Base-by-base conservation (phyloP, 164 flowering plant genomes). In the Platanus orientalis region DNA sequence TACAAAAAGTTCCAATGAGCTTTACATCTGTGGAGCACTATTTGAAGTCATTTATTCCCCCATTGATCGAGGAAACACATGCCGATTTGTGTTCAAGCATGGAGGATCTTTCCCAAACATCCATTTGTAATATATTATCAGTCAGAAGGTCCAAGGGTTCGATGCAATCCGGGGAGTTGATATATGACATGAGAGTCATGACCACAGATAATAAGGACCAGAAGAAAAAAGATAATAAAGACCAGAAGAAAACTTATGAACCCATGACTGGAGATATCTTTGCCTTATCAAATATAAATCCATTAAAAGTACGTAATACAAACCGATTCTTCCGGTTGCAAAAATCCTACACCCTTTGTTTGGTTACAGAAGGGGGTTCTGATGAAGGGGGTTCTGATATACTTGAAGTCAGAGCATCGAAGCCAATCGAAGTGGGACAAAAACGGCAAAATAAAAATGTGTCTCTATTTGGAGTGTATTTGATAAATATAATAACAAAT, bases 1-100 rank as follows among this genome's bases (percentile, higher is more conserved):
- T 84, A 50, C 30, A 53, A 27, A 28, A 29, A 50, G 81, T 82
- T 12, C 86, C 83, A 0, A 28, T 53, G n/a, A 76, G 73, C 1
- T 84, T 84, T 39, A 14, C 24, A 16, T 73, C 81, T 16, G 57
- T 57, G 0, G 2, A 60, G 0, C 58, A 66, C 0, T 85, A 85
- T 60, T 16, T 68, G 54, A 55, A 64, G 17, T 73, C 81, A 2
- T 84, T 66, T 14, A 56, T 61, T 17, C 16, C 11, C n/a, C 80
- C 81, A 4, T 75, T 83, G 0, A 63, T 76, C 16, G 84, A 78
- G 60, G 82, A 81, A 66, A 77, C 74, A 3, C 82, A 61, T 25
- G 73, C 80, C 19, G 79, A 73, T 17, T 25, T 84, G 60, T 17
- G 0, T 25, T 75, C 85, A 25, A 64, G 65, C 66, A 34, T 84